Evolutionary conservation across 2,329 filamentous ascomycete species (phyloP), one percentile per base, ranked within the genome.

Genomic region (Apiospora hydei): DNA sequence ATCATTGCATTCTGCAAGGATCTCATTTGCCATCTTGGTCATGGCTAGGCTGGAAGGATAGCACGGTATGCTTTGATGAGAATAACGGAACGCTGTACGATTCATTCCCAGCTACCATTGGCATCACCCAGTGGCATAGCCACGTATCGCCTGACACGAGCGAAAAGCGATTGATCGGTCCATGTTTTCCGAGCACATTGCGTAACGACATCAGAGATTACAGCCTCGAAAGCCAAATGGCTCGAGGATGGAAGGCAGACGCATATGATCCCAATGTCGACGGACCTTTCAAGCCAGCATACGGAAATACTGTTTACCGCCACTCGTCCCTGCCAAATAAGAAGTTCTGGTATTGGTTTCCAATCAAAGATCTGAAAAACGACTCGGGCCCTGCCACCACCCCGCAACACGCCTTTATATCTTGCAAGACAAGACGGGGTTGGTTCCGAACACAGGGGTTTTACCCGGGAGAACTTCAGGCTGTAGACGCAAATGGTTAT

Each of bases 51-150:
- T 57, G 51, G 51, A 18, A 57, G 21, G 24, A 30, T 7, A 4
- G 26, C 26, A 0, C 0, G 2, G 1, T 57, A 0, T 10, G 6
- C 0, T 34, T 57, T 13, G 1, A 6, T 6, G 51, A 18, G 4
- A 46, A 2, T 18, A 14, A 46, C 5, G 5, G 51, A 57, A 53
- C 13, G 13, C 5, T 16, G 51, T 11, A 34, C 16, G 13, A 26
- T 5, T 18, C 1, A 14, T 2, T 6, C 7, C 26, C 34, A 6
- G 51, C 26, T 18, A 57, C 24, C 14, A 7, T 18, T 18, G 51
- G 51, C 8, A 7, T 57, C 26, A 7, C 5, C 26, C 26, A 57
- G 30, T 57, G 51, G 51, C 18, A 34, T 3, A 57, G 26, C 26
- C 51, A 57, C 26, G 51, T 34, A 18, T 18, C 51, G 16, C 26